Evolutionary conservation across 2,329 filamentous ascomycete genomes (phyloP).

Genomic region (Fusarium buxicola): DNA sequence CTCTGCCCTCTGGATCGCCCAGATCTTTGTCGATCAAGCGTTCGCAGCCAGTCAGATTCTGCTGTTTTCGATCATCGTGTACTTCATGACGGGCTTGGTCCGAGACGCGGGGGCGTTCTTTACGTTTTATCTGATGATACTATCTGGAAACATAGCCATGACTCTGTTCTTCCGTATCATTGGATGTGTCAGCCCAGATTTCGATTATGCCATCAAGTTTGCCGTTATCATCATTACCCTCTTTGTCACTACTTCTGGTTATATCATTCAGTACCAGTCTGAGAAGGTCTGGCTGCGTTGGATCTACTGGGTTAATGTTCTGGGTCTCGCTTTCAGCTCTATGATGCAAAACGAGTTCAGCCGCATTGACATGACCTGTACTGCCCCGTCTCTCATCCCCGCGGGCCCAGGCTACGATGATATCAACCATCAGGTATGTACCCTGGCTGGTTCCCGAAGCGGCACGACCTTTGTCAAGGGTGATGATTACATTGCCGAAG

Average conservation of each 20-base stretch:
- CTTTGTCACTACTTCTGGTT: slow-evolving; percentile 85
- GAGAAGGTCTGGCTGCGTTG: slow-evolving; percentile 82
- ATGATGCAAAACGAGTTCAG: slow-evolving; percentile 92
- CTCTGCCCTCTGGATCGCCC: slow-evolving; percentile 84
- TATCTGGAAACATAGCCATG: slow-evolving; percentile 77
- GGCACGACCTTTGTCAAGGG: slow-evolving; percentile 75
- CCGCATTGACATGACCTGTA: slow-evolving; percentile 75
- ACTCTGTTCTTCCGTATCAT: slow-evolving; percentile 82
- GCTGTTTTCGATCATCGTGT: slow-evolving; percentile 79
- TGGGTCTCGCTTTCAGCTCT: slow-evolving; percentile 79
- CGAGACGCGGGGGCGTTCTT: slow-evolving; percentile 82
- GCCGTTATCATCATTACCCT: slow-evolving; percentile 82
- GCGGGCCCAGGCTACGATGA: slow-evolving; percentile 76
- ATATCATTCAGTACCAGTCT: slow-evolving; percentile 82
- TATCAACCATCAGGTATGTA: slow-evolving; percentile 83
- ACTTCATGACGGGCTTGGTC: slow-evolving; percentile 79
- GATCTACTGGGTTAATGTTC: slow-evolving; percentile 82
- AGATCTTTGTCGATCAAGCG: slow-evolving; percentile 81
- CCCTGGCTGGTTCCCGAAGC: slow-evolving; percentile 75
- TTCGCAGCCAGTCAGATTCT: slow-evolving; percentile 79
- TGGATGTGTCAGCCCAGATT: slow-evolving; percentile 80
- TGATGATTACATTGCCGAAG: slow-evolving; percentile 73
- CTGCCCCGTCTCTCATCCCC: slow-evolving; percentile 75
- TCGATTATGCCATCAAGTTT: slow-evolving; percentile 87
- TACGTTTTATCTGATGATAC: slow-evolving; percentile 78